Percentiles rank a stretch among this genome's conserved stretches.
These are phyloP conservation scores for Solanum pennellii DNA, from an alignment of 257 asterid species.

Conservation along the genomic window DNA sequence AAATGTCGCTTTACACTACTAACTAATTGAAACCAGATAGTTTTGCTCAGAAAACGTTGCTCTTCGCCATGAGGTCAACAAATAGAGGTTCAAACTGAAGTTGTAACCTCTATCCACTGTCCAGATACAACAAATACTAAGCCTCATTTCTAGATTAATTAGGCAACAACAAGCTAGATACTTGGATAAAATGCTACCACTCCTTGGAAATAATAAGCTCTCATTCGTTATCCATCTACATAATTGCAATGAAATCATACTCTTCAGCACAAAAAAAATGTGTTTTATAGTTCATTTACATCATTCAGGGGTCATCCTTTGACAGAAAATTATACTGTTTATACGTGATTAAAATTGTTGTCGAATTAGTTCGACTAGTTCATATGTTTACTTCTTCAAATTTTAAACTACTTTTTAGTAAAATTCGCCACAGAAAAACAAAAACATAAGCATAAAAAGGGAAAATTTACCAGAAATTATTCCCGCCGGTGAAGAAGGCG, in stretches of 20 bases:
- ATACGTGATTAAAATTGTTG: not conserved
- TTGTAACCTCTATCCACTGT: not conserved
- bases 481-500: not conserved
- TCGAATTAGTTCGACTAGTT: not conserved
- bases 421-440: not conserved
- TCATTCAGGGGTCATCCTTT: not conserved
- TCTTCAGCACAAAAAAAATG: not conserved
- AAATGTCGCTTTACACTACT: not conserved
- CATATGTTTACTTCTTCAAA: not conserved
- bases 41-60: not conserved
- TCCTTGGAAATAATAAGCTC: not conserved
- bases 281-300: not conserved
- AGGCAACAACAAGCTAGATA: no score
- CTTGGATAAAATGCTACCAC: not conserved
- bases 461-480: not conserved
- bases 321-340: no score
- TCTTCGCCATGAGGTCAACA: not conserved
- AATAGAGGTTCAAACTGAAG: not conserved
- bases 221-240: not conserved
- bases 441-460: not conserved
- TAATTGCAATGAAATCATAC: not conserved
- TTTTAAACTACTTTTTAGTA: no score
- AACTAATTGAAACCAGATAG: not conserved
- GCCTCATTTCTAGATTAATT: not conserved
- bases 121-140: not conserved